Conservation (phyloP, 768 basidiomycete species). For the Termitomyces sp. region DNA sequence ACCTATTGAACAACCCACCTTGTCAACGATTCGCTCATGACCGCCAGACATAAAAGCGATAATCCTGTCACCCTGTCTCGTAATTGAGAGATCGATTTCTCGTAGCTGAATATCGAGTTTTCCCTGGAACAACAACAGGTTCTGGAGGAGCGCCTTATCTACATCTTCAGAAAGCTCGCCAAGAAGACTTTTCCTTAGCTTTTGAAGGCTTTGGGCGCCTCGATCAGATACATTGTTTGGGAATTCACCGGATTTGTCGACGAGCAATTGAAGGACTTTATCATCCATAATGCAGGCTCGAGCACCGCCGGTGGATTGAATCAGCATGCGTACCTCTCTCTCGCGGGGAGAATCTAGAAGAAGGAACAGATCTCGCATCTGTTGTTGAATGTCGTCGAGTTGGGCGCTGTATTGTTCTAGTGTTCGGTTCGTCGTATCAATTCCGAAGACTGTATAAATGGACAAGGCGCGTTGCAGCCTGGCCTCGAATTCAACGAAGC, state of each 20-base stretch:
- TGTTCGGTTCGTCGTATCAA: not conserved
- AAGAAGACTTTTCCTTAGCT: not conserved
- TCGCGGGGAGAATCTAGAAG: not conserved
- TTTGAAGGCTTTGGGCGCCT: not conserved
- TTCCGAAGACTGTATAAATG: not conserved
- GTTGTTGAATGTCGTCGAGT: not conserved
- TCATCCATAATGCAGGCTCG: not conserved
- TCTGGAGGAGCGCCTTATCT: not conserved
- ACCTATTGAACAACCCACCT: not conserved
- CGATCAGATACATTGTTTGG: not conserved
- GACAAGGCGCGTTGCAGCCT: not conserved
- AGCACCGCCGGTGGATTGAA: not conserved
- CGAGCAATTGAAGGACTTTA: not conserved
- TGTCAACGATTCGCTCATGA: conserved; percentile 1
- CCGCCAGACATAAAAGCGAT: not conserved
- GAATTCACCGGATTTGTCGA: not conserved
- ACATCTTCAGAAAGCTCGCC: not conserved
- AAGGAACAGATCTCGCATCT: not conserved
- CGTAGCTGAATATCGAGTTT: not conserved
- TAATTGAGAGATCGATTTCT: not conserved
- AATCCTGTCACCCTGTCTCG: not conserved
- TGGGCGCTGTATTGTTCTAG: not conserved
- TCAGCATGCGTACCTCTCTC: not conserved
- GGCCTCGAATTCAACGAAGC: not conserved
- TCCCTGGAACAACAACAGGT: not conserved